Base-by-base conservation (phyloP, 352 stramenopile genomes). In the Peronospora tabacina region DNA sequence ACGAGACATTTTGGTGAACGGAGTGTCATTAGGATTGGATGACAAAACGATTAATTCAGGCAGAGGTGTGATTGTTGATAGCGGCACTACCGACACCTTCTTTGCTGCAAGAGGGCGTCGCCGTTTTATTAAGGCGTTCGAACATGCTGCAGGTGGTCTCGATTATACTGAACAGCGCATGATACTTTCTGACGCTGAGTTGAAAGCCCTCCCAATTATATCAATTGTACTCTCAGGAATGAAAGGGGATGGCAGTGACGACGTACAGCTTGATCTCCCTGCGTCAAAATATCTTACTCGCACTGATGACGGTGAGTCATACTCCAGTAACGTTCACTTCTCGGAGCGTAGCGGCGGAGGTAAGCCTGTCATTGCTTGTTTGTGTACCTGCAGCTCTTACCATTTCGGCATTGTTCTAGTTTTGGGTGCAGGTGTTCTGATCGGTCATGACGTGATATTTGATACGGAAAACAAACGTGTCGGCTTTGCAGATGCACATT, bases 381-480 rank as follows among this genome's bases (percentile, higher is more conserved):
- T 38, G 19, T 33, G 10, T 41, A 33, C 22, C 10, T 55, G n/a
- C 24, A 47, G 3, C 5, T 40, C 6, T 29, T 59, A 41, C 61
- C 10, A 35, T 37, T 40, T 43, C 28, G 12, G 49, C 8, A 24
- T 13, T 45, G 10, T 26, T 40, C 34, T 26, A 90, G 82, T 94
- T 13, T 58, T 94, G 29, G 82, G 82, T 13, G 78, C 80, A 0
- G 90, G 76, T 41, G 70, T 65, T 5, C 91, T 94, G 82, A 42
- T 90, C 19, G 82, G 82, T 2, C 83, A 84, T 32, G 70, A 94
- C 20, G 81, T 91, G n/a, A 82, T 94, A 15, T 94, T 94, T 49
- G 82, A 94, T 54, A 55, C 58, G 29, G 81, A 89, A 43, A 75
- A 72, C 51, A 70, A 82, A 5, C 75, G 78, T n/a, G 47, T 94